Evolutionary conservation across 495 filamentous ascomycete species (phyloP), one percentile per base, ranked within the genome.

Genomic region (Diplogelasinospora grovesii): DNA sequence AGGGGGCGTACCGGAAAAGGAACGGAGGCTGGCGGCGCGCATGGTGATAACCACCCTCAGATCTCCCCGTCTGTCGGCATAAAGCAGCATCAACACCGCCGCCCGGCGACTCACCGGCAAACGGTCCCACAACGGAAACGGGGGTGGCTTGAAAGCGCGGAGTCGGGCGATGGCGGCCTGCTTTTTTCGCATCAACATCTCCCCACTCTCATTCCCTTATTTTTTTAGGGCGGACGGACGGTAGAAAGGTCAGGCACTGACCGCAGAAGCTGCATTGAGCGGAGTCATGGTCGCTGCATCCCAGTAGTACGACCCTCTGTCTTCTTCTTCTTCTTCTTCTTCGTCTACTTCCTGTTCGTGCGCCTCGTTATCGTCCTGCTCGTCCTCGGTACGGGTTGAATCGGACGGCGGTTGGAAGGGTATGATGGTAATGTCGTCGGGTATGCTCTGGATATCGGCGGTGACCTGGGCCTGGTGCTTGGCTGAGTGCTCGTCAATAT

Each of bases 1-100:
- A 18, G 11, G 44, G 46, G n/a, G 23, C 58, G 21, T 48, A 67
- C 65, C 68, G 2, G 68, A 71, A 50, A 77, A 81, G 48, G 66
- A 74, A 14, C 81, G 78, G 45, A 95, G 61, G 25, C 74, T 83
- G 39, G 79, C 75, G 22, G 87, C 83, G 43, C 89, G 77, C 62
- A 95, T 86, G 18, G 89, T 96, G 39, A 96, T 74, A 14, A 95
- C 87, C 7, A 93, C 81, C 28, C 81, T 68, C 21, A 95, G 63
- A 30, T 90, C 82, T 8, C 89, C 89, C 25, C 69, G 63, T 13
- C 72, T 68, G 55, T 94, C 88, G 22, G 86, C 84, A 57, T 88
- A 95, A 0, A 95, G 76, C 40, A 95, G 74, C 19, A 95, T 68
- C 42, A 95, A 59, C 13, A 95, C 89, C 10, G 89, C 86, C 15